Evolutionary conservation across 2,329 filamentous ascomycete species (phyloP), one percentile per base, ranked within the genome.

Genomic region (Fusarium bactridioides): DNA sequence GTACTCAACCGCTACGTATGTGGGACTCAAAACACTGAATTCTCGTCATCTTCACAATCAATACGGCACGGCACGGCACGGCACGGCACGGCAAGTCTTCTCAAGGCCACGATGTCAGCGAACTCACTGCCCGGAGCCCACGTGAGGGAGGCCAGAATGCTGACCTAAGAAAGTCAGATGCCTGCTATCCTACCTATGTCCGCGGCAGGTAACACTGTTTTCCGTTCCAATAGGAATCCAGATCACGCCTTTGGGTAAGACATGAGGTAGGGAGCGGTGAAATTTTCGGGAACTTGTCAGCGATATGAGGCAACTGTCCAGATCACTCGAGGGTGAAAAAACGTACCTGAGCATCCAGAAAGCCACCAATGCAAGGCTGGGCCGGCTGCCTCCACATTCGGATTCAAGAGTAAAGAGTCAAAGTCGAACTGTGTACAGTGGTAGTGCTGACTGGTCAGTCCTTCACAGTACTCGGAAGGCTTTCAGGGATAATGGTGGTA

Each of bases 31-130:
- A 31, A 41, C n/a, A 31, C 27, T 19, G 27, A 35, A 23, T 23
- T n/a, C 23, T 25, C 19, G 19, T 19, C 11, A 31, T 25, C n/a
- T 56, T 21, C 37, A 45, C n/a, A 44, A 29, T 31, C 53, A 50
- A 33, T 45, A 48, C 56, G 33, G 50, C 31, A 33, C 31, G 4
- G 50, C 31, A 33, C 31, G 4, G 23, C 23, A 25, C 25, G 31
- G 31, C 31, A 33, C 31, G 31, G 31, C 48, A 45, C 53, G 29
- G 43, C 47, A 61, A 31, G 59, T 27, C 31, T 56, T 54, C 37
- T 64, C 60, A 60, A 67, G 73, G 75, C 69, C 73, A 69, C 61
- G 44, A 53, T 64, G 73, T 77, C 75, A 77, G 73, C 75, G 67
- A 64, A 27, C 44, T 61, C 44, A 55, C 65, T 68, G 67, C 64